These are phyloP conservation scores for Rhizopus delemar DNA, from an alignment of 371 early-diverging fungal genomes.

Conservation along the genomic window DNA sequence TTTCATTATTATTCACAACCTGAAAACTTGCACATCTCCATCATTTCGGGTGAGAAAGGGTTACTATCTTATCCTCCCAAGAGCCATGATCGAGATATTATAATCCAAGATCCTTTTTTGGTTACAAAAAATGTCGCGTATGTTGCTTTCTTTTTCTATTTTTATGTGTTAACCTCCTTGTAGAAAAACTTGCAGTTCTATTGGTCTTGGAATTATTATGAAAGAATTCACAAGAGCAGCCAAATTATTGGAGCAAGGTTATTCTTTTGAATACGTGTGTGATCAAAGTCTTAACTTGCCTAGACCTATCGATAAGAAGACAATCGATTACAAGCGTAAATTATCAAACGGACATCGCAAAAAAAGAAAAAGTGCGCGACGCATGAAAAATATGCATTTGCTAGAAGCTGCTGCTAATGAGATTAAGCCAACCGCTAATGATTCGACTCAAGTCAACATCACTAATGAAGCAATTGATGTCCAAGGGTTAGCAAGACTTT, in stretches of 20 bases:
- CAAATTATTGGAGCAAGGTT: constrained; percentile 2
- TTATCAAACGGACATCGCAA: no score
- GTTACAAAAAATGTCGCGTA: constrained; percentile 22
- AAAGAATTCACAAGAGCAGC: constrained; percentile 20
- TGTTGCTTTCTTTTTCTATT: not conserved
- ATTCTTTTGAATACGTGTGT: constrained; percentile 10
- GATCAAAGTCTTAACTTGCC: constrained; percentile 2
- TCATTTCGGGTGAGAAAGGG: constrained; percentile 28
- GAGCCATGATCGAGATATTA: not conserved
- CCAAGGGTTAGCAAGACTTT: no score
- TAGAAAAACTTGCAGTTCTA: constrained; percentile 14
- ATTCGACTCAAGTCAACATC: no score
- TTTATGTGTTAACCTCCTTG: not conserved
- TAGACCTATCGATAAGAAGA: constrained; percentile 4
- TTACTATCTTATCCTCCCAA: constrained; percentile 16
- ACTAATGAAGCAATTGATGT: no score
- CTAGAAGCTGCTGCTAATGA: no score
- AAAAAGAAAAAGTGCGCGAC: no score
- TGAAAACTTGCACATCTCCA: constrained; percentile 32
- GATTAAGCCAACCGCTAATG: no score
- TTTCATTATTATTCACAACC: constrained; percentile 58
- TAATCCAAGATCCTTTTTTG: constrained; percentile 32
- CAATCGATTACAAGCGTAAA: not conserved
- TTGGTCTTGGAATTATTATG: constrained; percentile 7
- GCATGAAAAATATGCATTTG: no score